Evolutionary conservation across 768 basidiomycete genomes (phyloP).

Genomic region (Botryobasidium botryosum): DNA sequence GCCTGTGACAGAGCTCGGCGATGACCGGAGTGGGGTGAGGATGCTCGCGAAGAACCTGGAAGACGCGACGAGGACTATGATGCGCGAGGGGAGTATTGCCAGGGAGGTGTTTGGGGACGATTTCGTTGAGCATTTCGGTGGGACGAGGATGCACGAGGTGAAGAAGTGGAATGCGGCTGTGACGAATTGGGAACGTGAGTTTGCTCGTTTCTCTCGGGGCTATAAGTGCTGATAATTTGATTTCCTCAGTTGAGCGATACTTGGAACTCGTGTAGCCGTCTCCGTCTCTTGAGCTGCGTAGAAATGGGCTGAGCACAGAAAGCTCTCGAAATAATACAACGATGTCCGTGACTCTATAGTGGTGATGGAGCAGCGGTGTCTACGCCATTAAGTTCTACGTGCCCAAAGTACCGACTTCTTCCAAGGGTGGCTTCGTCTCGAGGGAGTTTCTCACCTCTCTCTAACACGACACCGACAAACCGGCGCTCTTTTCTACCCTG

Average conservation of each 20-base stretch:
- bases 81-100: conserved; percentile 59
- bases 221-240: neutral
- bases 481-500: conserved; percentile 44
- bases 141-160: conserved; percentile 87
- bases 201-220: neutral
- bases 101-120: conserved; percentile 68
- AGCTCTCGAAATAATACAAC: neutral
- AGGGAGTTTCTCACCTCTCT: conserved; percentile 72
- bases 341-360: neutral
- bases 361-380: neutral
- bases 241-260: conserved; percentile 57
- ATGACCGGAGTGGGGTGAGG: conserved; percentile 42
- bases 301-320: neutral
- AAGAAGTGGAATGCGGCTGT: conserved; percentile 76
- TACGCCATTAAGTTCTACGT: conserved; percentile 36
- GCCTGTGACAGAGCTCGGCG: conserved; percentile 37
- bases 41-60: conserved; percentile 70
- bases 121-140: conserved; percentile 90
- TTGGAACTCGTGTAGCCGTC: conserved; percentile 48
- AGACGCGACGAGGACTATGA: conserved; percentile 66
- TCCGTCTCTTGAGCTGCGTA: neutral
- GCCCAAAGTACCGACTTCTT: conserved; percentile 70
- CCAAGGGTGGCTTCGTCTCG: conserved; percentile 57
- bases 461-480: conserved; percentile 70
- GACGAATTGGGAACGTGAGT: conserved; percentile 83